Percentiles rank a stretch among this genome's conserved stretches.
phyloP scores from a whole-genome alignment of 257 asterid species.

The Verbena officinalis region DNA sequence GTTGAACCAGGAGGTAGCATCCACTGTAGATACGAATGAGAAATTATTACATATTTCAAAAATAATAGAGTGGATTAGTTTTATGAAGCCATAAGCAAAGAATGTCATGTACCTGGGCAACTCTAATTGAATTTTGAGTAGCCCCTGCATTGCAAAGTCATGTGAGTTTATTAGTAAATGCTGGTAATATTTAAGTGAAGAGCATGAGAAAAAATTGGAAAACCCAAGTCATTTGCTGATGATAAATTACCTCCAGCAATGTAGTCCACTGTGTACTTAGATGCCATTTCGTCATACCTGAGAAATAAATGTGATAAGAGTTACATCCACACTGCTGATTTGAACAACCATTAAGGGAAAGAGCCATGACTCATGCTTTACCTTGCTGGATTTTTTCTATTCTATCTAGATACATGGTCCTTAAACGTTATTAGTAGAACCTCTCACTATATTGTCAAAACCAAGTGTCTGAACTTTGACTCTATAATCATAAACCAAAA shows the following conservation, averaged over 20 bases:
- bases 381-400: neutral
- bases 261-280: slow-evolving; percentile 81
- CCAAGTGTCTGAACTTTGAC: too few species aligned
- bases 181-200: neutral
- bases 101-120: slow-evolving; percentile 73
- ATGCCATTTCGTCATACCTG: slow-evolving; percentile 92
- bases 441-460: too few species aligned
- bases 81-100: slow-evolving; percentile 13
- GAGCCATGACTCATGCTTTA: neutral
- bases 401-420: neutral
- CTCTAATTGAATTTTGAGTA: slow-evolving; percentile 92
- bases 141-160: slow-evolving; percentile 62
- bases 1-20: slow-evolving; percentile 86
- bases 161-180: slow-evolving; percentile 18
- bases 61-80: neutral
- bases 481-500: slow-evolving; percentile 3
- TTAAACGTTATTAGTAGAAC: neutral
- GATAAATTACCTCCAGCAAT: slow-evolving; percentile 89
- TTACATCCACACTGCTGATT: neutral
- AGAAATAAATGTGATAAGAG: slow-evolving; percentile 25
- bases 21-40: slow-evolving; percentile 45
- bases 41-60: slow-evolving; percentile 15
- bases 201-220: slow-evolving; percentile 1
- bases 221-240: neutral
- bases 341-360: slow-evolving; percentile 16